Conservation (phyloP, 2,329 filamentous ascomycete species). For the Microdochium nivale region DNA sequence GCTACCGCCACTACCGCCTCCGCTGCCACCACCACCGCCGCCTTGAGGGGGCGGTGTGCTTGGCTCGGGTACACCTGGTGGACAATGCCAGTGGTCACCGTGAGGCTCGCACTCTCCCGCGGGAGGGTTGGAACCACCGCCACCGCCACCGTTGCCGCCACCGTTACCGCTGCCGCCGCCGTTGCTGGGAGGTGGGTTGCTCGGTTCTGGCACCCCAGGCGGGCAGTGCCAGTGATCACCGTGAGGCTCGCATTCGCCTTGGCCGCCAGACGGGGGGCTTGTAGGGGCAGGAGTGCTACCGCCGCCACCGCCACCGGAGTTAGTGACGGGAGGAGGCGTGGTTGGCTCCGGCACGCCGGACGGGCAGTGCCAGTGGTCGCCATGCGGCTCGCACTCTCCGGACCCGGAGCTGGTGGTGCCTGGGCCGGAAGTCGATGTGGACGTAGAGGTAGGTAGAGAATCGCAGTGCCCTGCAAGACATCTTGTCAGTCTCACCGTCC, state of each 20-base stretch:
- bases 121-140: not conserved
- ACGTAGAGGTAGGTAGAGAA: conserved; percentile 2
- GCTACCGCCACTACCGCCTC: not conserved
- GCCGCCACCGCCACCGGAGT: not conserved
- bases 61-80: not conserved
- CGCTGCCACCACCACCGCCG: not conserved
- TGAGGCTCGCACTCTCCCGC: not conserved
- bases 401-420: not conserved
- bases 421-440: too few relatives aligned
- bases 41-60: not conserved
- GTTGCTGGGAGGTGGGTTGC: conserved; percentile 1
- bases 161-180: not conserved
- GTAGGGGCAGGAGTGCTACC: not conserved
- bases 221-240: conserved; percentile 2
- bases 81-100: not conserved
- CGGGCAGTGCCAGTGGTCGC: not conserved
- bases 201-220: conserved; percentile 3
- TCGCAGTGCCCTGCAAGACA: conserved; percentile 5
- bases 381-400: not conserved
- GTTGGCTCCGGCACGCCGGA: not conserved
- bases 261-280: not conserved
- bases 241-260: not conserved
- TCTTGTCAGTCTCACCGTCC: not conserved
- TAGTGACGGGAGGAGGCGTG: not conserved
- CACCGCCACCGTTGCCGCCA: too few relatives aligned